Evolutionary conservation across 1,284 basidiomycete genomes (phyloP).

Genomic region (Mycosarcoma mackinlayi): DNA sequence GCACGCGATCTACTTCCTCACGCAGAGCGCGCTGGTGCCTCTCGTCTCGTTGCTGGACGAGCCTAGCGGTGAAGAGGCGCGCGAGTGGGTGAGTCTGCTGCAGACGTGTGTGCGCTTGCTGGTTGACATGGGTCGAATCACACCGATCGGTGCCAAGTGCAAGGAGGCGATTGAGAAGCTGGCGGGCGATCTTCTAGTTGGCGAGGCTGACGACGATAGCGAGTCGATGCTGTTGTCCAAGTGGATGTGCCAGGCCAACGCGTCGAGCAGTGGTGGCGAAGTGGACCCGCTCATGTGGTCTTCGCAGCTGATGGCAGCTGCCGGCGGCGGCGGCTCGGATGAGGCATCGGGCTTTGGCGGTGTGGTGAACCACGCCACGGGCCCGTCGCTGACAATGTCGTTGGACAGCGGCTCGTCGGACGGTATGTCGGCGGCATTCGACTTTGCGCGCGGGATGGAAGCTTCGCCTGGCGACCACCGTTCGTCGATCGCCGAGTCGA

Average conservation of each 20-base stretch:
- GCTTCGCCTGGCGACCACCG: constrained; percentile 31
- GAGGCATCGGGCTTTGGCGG: constrained; percentile 16
- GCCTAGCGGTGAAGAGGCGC: constrained; percentile 32
- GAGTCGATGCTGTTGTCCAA: constrained; percentile 31
- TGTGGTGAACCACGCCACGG: constrained; percentile 25
- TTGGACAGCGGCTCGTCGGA: constrained; percentile 46
- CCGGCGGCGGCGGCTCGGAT: constrained; percentile 17
- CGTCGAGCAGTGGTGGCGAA: constrained; percentile 11
- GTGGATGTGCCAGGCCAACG: constrained; percentile 30
- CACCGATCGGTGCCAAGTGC: constrained; percentile 47
- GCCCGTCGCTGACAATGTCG: constrained; percentile 47
- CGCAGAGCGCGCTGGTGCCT: constrained; percentile 49
- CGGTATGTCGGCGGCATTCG: constrained; percentile 45
- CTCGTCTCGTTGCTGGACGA: constrained; percentile 49
- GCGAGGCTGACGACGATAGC: constrained; percentile 18
- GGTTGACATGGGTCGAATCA: constrained; percentile 46
- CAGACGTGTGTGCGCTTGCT: constrained; percentile 43
- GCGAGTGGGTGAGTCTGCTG: constrained; percentile 37
- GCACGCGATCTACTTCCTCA: constrained; percentile 52
- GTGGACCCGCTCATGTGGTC: constrained; percentile 44
- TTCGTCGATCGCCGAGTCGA: constrained; percentile 41
- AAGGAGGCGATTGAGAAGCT: constrained; percentile 47
- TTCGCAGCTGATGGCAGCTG: constrained; percentile 34
- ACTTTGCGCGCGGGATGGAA: constrained; percentile 43
- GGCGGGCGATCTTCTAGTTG: constrained; percentile 30